Conservation (phyloP, 441 rosid species). For the Croton laevigatus region DNA sequence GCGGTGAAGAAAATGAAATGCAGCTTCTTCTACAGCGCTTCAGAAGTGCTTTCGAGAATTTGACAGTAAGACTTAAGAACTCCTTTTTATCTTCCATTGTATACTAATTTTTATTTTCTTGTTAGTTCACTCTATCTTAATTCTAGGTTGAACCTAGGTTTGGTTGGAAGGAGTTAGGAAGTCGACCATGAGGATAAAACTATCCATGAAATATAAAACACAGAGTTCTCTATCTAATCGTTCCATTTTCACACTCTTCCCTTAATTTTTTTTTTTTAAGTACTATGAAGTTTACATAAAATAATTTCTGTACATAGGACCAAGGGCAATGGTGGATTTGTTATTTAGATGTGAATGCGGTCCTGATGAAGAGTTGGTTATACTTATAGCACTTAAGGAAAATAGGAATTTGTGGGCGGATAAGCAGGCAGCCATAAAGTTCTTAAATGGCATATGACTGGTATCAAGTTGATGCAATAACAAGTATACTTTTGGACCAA, state of each 20-base stretch:
- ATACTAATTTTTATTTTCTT: background rate
- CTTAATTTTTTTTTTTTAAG: background rate
- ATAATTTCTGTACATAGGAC: background rate
- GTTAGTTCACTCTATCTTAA: background rate
- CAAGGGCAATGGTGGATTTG: background rate
- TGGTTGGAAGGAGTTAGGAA: background rate
- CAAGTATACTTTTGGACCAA: background rate
- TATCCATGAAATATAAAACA: background rate
- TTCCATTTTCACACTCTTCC: background rate
- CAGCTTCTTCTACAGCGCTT: conserved; percentile 86
- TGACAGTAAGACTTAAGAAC: conserved; percentile 42
- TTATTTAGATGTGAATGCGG: background rate
- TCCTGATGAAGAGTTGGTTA: background rate
- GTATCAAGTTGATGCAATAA: background rate
- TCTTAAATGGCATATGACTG: background rate
- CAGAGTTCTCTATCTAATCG: background rate
- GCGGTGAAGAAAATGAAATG: conserved; percentile 88
- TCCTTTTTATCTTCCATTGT: conserved; percentile 10
- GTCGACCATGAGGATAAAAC: background rate
- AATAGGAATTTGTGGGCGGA: background rate
- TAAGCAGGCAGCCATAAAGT: background rate
- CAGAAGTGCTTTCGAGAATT: conserved; percentile 79
- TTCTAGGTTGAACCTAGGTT: background rate
- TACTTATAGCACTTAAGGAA: background rate
- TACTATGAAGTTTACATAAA: background rate